Conservation (phyloP, 2,329 filamentous ascomycete genomes). For the Talaromyces sp. region DNA sequence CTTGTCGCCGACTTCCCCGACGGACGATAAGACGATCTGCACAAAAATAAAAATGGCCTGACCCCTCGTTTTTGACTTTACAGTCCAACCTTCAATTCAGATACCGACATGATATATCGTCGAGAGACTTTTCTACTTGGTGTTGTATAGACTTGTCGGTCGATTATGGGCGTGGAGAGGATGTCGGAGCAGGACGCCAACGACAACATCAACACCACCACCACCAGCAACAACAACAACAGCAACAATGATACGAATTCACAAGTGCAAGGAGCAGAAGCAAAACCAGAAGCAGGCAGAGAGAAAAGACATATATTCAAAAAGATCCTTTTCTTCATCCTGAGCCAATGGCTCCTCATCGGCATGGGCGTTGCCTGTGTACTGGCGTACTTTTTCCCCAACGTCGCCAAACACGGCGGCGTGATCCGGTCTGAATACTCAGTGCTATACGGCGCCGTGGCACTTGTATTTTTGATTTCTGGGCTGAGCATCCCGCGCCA, state of each 20-base stretch:
- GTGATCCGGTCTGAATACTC: conserved; percentile 35
- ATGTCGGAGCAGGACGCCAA: neutral
- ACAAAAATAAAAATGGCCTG: neutral
- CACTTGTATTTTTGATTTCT: conserved; percentile 65
- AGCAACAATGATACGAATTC: neutral
- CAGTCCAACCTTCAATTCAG: neutral
- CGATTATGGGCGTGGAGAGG: neutral
- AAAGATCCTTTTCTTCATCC: conserved; percentile 20
- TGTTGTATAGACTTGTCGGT: neutral
- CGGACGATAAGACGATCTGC: neutral
- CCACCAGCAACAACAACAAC: neutral
- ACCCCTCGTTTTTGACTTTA: neutral
- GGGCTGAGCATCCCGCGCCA: conserved; percentile 61
- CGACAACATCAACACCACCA: neutral
- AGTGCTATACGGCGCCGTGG: conserved; percentile 62
- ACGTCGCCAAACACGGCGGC: conserved; percentile 43
- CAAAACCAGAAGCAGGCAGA: too few species aligned
- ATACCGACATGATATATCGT: neutral
- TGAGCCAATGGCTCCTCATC: conserved; percentile 60
- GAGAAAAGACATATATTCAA: conserved; percentile 11
- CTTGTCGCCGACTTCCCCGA: neutral
- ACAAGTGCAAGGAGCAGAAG: neutral
- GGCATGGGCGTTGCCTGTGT: conserved; percentile 51
- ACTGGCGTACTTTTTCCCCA: conserved; percentile 50
- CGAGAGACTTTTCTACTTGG: neutral